phyloP scores from a whole-genome alignment of 176 grass and related monocot genomes.

The Phoenix roebelenii region DNA sequence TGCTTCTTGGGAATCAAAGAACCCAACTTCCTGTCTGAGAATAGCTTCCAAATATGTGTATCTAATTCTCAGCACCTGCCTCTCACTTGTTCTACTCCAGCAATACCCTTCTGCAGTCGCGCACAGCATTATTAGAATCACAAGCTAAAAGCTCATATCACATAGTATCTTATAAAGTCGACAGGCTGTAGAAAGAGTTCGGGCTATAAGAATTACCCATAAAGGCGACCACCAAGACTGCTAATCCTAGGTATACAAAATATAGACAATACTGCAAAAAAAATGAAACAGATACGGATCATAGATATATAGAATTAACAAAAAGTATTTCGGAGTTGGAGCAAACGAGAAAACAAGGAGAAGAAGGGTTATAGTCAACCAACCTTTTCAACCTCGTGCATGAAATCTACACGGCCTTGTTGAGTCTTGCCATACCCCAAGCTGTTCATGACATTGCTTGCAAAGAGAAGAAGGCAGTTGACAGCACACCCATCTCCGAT shows the following conservation, averaged over 20 bases:
- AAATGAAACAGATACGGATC: too few species aligned
- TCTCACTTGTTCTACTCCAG: conserved; percentile 98
- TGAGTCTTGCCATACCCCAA: conserved; percentile 43
- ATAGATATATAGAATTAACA: too few species aligned
- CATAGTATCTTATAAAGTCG: background rate
- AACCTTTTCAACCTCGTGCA: conserved; percentile 87
- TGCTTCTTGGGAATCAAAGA: conserved; percentile 96
- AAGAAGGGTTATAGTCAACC: background rate
- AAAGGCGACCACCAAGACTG: conserved; percentile 74
- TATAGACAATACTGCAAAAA: conserved; percentile 63
- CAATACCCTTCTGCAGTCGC: conserved; percentile 77
- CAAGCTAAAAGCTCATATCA: conserved; percentile 2
- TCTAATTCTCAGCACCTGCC: conserved; percentile 87
- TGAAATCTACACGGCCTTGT: conserved; percentile 42
- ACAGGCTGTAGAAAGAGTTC: background rate
- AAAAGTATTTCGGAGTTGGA: too few species aligned
- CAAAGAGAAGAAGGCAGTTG: conserved; percentile 89
- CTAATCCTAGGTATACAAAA: conserved; percentile 81
- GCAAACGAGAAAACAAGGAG: background rate
- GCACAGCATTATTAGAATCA: conserved; percentile 1
- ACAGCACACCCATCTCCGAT: conserved; percentile 86
- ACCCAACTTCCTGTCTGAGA: conserved; percentile 80
- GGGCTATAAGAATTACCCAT: conserved; percentile 48
- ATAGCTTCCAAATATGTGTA: conserved; percentile 87
- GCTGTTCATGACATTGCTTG: conserved; percentile 88